phyloP scores from a whole-genome alignment of 2,329 filamentous ascomycete species.

The Aspergillus phoenicis region DNA sequence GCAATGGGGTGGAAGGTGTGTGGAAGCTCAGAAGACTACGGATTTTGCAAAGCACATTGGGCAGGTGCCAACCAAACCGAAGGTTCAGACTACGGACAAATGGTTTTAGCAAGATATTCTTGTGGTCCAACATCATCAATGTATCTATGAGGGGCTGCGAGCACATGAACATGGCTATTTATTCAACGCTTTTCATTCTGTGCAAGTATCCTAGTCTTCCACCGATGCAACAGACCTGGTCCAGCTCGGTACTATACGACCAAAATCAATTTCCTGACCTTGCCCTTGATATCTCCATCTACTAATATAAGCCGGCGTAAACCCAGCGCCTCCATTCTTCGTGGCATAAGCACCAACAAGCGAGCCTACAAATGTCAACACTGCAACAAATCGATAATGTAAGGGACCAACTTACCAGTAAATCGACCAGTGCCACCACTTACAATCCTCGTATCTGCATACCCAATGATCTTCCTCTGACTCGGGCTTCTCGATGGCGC shows the following conservation, averaged over 20 bases:
- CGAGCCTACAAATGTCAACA: neutral
- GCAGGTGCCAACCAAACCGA: neutral
- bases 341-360: slow-evolving; percentile 8
- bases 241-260: slow-evolving; percentile 5
- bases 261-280: slow-evolving; percentile 12
- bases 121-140: no score
- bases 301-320: slow-evolving; percentile 9
- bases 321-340: neutral
- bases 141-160: no score
- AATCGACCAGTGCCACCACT: slow-evolving; percentile 14
- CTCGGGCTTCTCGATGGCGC: neutral
- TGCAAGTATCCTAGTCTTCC: neutral
- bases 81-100: no score
- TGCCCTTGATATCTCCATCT: slow-evolving; percentile 12
- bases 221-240: neutral
- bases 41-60: neutral
- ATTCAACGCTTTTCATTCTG: neutral
- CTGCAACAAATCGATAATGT: neutral
- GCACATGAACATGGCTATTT: no score
- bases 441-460: neutral
- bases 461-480: neutral
- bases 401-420: slow-evolving; percentile 5
- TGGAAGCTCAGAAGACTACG: no score
- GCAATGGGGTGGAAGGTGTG: no score
- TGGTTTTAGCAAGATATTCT: no score